Evolutionary conservation across 1,284 basidiomycete genomes (phyloP), one percentile per base, ranked within the genome.

Genomic region (Hortiboletus rubellus): DNA sequence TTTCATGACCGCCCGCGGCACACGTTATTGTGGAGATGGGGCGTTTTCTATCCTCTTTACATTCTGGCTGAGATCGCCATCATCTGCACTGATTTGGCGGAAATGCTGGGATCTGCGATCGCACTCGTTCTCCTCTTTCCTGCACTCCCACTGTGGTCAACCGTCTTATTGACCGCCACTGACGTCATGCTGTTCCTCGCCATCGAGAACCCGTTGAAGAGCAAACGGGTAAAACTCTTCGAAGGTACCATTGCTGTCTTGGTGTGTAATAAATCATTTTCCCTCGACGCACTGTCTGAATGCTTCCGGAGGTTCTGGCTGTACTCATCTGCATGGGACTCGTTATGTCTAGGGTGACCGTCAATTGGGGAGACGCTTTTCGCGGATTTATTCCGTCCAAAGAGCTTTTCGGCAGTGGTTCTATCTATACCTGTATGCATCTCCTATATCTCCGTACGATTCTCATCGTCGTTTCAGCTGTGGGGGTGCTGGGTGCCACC

Each of bases 331-430:
- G 90, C 69, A 94, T 97, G 79, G 80, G 85, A 45, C 78, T 94
- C 45, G 83, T 98, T 58, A 85, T 96, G 48, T 81, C 87, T 33
- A 85, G 83, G 68, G 82, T 94, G 24, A 64, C 83, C 45, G 86
- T 96, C 0, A 67, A 87, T 38, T 97, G 94, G 95, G 80, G 77
- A 17, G 75, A 77, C 34, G 90, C 91, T 1, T 96, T 98, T 71
- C 67, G 84, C n/a, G 96, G 96, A 11, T 96, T 85, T 66, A 66
- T 98, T 12, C 96, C 96, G 0, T 89, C 88, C 2, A 85, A 84
- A 55, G 77, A 78, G 18, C 74, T 92, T 30, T 81, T 92, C 58
- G 67, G 79, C 44, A 77, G 77, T 1, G 82, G 83, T 17, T 84
- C 87, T 9, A 76, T 98, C 3, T 98, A 97, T 71, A 87, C 88